Evolutionary conservation across 805 yeast species (phyloP).

Genomic region (Schizosaccharomyces japonicus): DNA sequence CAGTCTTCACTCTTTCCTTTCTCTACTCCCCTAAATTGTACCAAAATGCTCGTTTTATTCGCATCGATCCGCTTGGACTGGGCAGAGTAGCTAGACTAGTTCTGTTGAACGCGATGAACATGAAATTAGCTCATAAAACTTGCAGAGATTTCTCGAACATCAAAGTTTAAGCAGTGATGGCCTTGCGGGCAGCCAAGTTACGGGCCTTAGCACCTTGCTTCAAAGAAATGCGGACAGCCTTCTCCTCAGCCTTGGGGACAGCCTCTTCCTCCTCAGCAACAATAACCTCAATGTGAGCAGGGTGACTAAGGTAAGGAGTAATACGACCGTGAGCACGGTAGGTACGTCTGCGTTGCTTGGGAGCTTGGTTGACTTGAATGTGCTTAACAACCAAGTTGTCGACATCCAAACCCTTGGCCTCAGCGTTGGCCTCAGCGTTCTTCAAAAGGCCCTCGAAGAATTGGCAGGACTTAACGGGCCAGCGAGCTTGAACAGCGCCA

Average conservation of each 20-base stretch:
- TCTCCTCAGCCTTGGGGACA: conserved; percentile 56
- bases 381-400: conserved; percentile 84
- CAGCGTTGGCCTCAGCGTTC: conserved; percentile 98
- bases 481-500: conserved; percentile 91
- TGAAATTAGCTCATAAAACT: not conserved
- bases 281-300: conserved; percentile 95
- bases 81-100: not conserved
- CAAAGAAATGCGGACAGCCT: conserved; percentile 1
- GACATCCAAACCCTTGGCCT: conserved; percentile 91
- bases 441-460: conserved; percentile 80
- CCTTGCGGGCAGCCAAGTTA: conserved; percentile 4
- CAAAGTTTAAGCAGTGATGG: not conserved
- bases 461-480: conserved; percentile 98
- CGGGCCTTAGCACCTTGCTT: conserved; percentile 4
- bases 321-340: conserved; percentile 99
- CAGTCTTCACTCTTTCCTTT: too few relatives aligned
- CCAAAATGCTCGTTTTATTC: not conserved
- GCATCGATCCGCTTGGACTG: not conserved
- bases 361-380: conserved; percentile 99
- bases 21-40: not conserved
- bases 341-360: conserved; percentile 99
- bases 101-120: not conserved
- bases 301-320: conserved; percentile 95
- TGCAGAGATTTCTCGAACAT: not conserved
- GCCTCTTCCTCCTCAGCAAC: conserved; percentile 86